phyloP scores from a whole-genome alignment of 176 grass and related monocot genomes.

The Panicum miliaceum region DNA sequence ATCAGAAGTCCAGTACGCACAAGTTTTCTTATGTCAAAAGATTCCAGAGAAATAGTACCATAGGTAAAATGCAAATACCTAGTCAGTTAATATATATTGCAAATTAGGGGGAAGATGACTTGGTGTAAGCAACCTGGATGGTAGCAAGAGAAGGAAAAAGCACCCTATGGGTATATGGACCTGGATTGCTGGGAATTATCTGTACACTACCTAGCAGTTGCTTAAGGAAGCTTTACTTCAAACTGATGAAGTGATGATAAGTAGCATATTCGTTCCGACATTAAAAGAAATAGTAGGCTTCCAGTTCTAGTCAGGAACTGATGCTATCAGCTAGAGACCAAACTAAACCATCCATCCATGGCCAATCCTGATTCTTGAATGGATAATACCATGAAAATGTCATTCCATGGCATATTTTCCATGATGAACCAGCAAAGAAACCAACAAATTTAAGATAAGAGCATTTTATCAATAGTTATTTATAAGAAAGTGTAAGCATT shows the following conservation, averaged over 20 bases:
- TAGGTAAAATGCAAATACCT: not conserved
- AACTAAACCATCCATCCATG: not conserved
- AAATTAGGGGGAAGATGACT: conserved; percentile 1
- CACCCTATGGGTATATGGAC: not conserved
- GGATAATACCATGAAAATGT: conserved; percentile 22
- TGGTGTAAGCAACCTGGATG: not conserved
- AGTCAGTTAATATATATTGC: not conserved
- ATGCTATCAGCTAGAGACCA: not conserved
- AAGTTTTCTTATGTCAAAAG: conserved; percentile 5
- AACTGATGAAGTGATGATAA: conserved; percentile 3
- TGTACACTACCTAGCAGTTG: not conserved
- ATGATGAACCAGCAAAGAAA: conserved; percentile 19
- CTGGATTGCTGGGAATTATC: conserved; percentile 4
- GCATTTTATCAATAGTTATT: not conserved
- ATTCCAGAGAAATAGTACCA: not conserved
- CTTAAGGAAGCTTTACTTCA: conserved; percentile 33
- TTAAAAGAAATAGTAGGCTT: conserved; percentile 10
- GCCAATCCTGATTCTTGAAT: not conserved
- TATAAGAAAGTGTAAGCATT: conserved; percentile 15
- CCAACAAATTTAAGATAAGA: not conserved
- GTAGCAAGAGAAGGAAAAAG: conserved; percentile 9
- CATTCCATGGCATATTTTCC: not conserved
- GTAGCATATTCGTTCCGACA: conserved; percentile 5
- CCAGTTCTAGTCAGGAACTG: conserved; percentile 6
- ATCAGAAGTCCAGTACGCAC: conserved; percentile 10